Evolutionary conservation across 2,329 filamentous ascomycete genomes (phyloP), one percentile per base, ranked within the genome.

Genomic region (Fusarium scirpi): DNA sequence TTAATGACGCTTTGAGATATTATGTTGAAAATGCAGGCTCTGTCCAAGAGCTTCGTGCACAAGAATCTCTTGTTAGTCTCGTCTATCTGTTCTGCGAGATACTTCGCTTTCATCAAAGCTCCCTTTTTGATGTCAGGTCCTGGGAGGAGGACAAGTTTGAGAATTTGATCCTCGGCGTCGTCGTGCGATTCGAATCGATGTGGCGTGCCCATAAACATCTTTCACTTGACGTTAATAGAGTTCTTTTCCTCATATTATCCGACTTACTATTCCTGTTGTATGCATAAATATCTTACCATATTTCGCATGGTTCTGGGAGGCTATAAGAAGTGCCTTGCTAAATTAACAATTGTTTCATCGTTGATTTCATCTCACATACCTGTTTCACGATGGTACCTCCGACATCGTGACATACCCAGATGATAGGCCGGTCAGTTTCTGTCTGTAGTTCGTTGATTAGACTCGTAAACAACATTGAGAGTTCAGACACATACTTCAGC

Each of bases 381-480:
- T 57, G 9, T 49, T 57, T 57, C 0, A 57, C 54, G 13, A 57
- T 49, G 8, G 30, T 57, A 3, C 54, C 54, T n/a, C 44, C 54
- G 1, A 57, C 7, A 6, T 49, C 54, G 3, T 57, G 54, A 3
- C 24, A 57, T 0, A 40, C 44, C 54, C 54, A 57, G 7, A 57
- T 30, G 6, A 57, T 40, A 6, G 54, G 54, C 2, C 54, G 32
- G 5, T 57, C 54, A 0, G 22, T 47, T 38, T 57, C 54, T 0
- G 54, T 48, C 54, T 49, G 10, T n/a, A 24, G 30, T 32, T 1
- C 1, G 16, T 5, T 32, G 13, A 16, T 32, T 32, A 32, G 30
- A 16, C 7, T 16, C 1, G 3, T 8, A 4, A 16, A 16, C 15
- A 7, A 8, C 7, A 16, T 16, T 8, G 15, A 32, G 7, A 8